These are phyloP conservation scores for Melaleuca quinquenervia DNA, from an alignment of 345 rosid genomes.

Conservation along the genomic window DNA sequence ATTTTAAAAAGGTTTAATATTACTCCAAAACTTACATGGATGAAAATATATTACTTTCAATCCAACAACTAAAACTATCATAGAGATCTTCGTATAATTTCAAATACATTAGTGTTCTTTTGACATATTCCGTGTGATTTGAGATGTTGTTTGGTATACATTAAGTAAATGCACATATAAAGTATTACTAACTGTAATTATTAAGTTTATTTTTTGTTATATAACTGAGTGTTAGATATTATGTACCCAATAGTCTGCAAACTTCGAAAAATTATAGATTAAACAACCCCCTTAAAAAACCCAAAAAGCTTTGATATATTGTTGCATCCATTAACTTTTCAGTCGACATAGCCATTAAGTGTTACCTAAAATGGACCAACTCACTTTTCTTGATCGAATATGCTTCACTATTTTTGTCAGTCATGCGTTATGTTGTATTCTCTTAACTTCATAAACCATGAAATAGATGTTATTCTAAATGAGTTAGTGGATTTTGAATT, in stretches of 20 bases:
- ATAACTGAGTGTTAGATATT: background rate
- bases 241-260: background rate
- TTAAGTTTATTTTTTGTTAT: fast-evolving
- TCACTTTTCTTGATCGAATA: background rate
- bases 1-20: fast-evolving
- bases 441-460: background rate
- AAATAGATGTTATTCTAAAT: background rate
- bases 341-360: background rate
- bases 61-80: fast-evolving
- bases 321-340: background rate
- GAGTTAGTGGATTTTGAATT: background rate
- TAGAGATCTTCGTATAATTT: background rate
- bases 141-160: background rate
- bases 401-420: background rate
- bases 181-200: background rate
- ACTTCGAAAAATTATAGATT: background rate
- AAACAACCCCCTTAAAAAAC: background rate
- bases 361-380: background rate
- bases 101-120: background rate
- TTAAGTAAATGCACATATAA: no score
- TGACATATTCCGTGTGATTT: background rate
- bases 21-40: fast-evolving
- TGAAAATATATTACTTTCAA: no score
- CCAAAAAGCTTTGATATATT: background rate
- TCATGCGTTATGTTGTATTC: background rate